phyloP scores from a whole-genome alignment of 148 eudicot species.

The Chenopodium album region DNA sequence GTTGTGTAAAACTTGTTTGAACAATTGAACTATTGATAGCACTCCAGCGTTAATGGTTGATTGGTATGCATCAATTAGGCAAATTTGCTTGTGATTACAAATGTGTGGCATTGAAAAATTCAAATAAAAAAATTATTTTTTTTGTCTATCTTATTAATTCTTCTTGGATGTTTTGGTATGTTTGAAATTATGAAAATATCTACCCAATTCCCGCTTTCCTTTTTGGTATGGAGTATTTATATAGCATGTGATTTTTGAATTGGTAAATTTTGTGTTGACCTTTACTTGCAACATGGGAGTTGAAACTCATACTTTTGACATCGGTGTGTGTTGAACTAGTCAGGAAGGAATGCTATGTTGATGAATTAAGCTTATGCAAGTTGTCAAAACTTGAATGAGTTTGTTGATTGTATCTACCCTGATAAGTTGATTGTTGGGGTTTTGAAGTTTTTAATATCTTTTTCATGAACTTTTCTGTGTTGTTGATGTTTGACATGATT shows the following conservation, averaged over 20 bases:
- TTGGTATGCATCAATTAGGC: neutral
- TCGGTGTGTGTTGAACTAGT: constrained; percentile 10
- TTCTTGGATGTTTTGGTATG: neutral
- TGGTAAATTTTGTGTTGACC: constrained; percentile 5
- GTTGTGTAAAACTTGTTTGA: too few relatives aligned
- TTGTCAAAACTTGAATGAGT: constrained; percentile 21
- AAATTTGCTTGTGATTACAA: neutral
- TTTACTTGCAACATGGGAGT: constrained; percentile 8
- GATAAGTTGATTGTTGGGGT: neutral
- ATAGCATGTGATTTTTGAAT: constrained; percentile 9
- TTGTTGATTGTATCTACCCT: neutral
- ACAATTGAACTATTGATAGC: neutral
- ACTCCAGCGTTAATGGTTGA: neutral
- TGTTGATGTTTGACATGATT: neutral
- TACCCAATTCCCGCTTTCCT: neutral
- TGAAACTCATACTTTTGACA: neutral
- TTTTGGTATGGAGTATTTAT: neutral
- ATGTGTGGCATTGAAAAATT: neutral
- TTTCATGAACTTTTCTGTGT: neutral
- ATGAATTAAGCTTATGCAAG: constrained; percentile 16
- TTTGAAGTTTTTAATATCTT: neutral
- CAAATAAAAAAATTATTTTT: neutral
- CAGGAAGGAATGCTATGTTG: constrained; percentile 9
- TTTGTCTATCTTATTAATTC: neutral
- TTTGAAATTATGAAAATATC: neutral